Evolutionary conservation across 1,139 yeast genomes (phyloP).

Genomic region (Hyphopichia khmerensis): DNA sequence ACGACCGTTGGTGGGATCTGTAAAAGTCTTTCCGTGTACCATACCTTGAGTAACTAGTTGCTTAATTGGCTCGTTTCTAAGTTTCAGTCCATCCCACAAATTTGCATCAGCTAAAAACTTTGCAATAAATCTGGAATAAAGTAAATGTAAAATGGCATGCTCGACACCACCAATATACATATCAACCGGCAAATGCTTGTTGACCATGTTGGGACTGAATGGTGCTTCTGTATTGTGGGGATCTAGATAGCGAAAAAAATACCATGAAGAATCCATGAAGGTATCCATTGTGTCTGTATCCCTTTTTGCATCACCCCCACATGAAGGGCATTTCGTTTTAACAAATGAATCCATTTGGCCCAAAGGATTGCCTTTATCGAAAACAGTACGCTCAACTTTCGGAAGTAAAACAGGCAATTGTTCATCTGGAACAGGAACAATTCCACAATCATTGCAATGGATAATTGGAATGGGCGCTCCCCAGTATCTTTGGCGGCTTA

Average conservation of each 20-base stretch:
- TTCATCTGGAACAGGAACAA: conserved; percentile 84
- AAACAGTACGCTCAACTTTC: conserved; percentile 34
- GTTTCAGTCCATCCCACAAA: conserved; percentile 41
- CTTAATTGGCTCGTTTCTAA: conserved; percentile 75
- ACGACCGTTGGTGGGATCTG: conserved; percentile 68
- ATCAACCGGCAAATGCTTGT: conserved; percentile 75
- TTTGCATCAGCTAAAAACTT: conserved; percentile 70
- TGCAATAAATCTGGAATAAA: conserved; percentile 81
- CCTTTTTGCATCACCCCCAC: conserved; percentile 70
- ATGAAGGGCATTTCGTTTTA: conserved; percentile 75
- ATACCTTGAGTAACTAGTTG: conserved; percentile 90
- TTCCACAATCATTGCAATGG: conserved; percentile 82
- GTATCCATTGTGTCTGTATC: conserved; percentile 99
- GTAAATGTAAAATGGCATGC: conserved; percentile 88
- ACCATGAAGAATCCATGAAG: conserved; percentile 97
- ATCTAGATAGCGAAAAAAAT: conserved; percentile 81
- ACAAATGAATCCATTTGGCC: conserved; percentile 68
- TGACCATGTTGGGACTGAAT: conserved; percentile 53
- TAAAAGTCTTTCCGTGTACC: conserved; percentile 91
- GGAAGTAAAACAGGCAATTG: conserved; percentile 85
- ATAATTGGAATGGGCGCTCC: conserved; percentile 97
- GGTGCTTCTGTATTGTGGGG: conserved; percentile 56
- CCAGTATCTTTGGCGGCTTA: conserved; percentile 95
- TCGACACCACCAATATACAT: conserved; percentile 93
- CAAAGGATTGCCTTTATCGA: conserved; percentile 71